Percentiles rank a stretch among this genome's conserved stretches.
These are phyloP conservation scores for Rubroboletus satanas DNA, from an alignment of 768 basidiomycete species.

Conservation along the genomic window DNA sequence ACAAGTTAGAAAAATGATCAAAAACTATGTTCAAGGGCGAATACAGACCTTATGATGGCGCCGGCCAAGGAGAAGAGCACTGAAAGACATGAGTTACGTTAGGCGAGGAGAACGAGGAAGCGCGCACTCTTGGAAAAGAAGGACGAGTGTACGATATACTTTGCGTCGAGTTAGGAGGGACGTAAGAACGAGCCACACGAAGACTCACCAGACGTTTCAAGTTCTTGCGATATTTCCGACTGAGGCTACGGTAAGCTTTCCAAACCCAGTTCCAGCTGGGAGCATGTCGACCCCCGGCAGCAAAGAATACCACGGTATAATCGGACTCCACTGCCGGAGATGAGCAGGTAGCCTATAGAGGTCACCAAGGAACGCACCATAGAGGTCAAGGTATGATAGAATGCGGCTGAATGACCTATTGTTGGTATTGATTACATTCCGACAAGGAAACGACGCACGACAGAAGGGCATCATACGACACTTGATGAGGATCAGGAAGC, in stretches of 20 bases:
- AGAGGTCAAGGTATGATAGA: constrained; percentile 74
- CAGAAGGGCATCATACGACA: constrained; percentile 75
- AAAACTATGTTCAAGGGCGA: not conserved
- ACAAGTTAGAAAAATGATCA: not conserved
- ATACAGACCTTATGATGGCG: constrained; percentile 73
- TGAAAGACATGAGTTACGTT: constrained; percentile 29
- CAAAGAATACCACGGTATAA: constrained; percentile 85
- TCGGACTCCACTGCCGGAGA: constrained; percentile 72
- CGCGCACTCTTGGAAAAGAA: constrained; percentile 82
- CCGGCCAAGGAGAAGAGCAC: constrained; percentile 89
- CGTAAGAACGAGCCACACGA: not conserved
- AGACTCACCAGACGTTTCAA: constrained; percentile 69
- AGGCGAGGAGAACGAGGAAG: not conserved
- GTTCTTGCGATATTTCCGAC: constrained; percentile 84
- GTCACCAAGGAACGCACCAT: constrained; percentile 46
- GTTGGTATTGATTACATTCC: not conserved
- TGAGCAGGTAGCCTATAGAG: not conserved
- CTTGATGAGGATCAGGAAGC: constrained; percentile 71
- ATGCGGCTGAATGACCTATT: constrained; percentile 51
- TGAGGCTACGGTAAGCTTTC: constrained; percentile 82
- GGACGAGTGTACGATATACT: constrained; percentile 86
- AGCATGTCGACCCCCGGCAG: constrained; percentile 68
- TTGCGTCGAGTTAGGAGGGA: constrained; percentile 9
- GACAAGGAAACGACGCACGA: constrained; percentile 45
- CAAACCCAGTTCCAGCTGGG: constrained; percentile 90